phyloP scores from a whole-genome alignment of 1,284 basidiomycete genomes.

The Malassezia nana region DNA sequence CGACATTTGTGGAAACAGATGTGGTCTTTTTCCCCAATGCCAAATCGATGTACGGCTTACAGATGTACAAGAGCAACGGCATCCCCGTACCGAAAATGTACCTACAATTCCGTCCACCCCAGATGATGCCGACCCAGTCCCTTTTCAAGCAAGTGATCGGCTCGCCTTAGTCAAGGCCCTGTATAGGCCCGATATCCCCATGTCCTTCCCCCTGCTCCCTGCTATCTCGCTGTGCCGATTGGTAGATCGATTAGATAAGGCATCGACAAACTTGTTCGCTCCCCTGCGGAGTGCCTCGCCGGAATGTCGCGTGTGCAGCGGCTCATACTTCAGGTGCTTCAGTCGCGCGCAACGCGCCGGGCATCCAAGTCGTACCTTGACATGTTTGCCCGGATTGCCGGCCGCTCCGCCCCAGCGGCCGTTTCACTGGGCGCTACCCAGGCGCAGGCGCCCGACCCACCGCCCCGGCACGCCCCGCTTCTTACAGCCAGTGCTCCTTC shows the following conservation, averaged over 20 bases:
- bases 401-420: constrained; percentile 5
- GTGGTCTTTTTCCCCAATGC: constrained; percentile 21
- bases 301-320: constrained; percentile 57
- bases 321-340: constrained; percentile 87
- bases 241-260: not conserved
- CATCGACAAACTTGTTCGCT: not conserved
- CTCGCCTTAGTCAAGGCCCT: not conserved
- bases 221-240: not conserved
- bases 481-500: constrained; percentile 9
- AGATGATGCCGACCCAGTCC: constrained; percentile 42
- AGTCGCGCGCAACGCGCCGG: constrained; percentile 79
- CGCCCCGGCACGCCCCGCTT: not conserved
- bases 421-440: constrained; percentile 2
- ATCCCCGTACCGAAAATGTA: constrained; percentile 29
- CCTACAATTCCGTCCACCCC: constrained; percentile 28
- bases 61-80: constrained; percentile 28
- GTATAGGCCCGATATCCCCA: not conserved
- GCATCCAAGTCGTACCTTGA: constrained; percentile 83
- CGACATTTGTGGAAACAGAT: constrained; percentile 19
- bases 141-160: constrained; percentile 19
- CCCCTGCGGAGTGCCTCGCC: not conserved
- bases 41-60: constrained; percentile 24
- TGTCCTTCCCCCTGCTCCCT: not conserved
- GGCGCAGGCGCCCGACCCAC: constrained; percentile 2
- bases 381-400: constrained; percentile 56